Percentiles rank a stretch among this genome's conserved stretches.
Conservation (phyloP, 345 rosid species). For the Trapa bicornis region DNA sequence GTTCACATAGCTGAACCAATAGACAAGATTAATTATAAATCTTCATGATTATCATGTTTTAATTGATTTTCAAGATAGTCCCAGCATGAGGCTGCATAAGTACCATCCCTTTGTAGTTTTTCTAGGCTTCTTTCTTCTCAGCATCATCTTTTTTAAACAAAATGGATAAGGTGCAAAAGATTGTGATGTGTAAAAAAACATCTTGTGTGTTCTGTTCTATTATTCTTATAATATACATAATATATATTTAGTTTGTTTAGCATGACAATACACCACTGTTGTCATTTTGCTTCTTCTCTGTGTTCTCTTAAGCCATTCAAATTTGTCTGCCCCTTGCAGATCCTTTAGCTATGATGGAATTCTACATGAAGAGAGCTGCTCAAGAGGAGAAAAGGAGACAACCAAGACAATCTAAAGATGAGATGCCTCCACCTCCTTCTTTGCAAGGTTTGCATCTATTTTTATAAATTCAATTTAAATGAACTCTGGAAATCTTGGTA, state of each 20-base stretch:
- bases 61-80: background rate
- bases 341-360: conserved; percentile 97
- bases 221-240: background rate
- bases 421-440: conserved; percentile 93
- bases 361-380: conserved; percentile 94
- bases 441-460: conserved; percentile 52
- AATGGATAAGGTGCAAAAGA: background rate
- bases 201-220: background rate
- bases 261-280: no score
- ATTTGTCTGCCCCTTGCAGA: conserved; percentile 38
- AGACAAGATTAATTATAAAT: background rate
- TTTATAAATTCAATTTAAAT: background rate
- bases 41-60: background rate
- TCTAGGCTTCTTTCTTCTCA: no score
- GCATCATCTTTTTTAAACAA: background rate
- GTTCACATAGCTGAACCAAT: background rate
- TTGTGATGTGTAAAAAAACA: background rate
- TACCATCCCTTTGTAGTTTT: background rate
- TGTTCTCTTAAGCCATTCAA: conserved; percentile 22
- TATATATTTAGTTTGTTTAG: no score
- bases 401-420: conserved; percentile 89
- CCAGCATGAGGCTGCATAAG: background rate
- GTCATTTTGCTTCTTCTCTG: background rate
- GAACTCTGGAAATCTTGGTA: background rate
- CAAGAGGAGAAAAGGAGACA: conserved; percentile 81